phyloP scores from a whole-genome alignment of 371 early-diverging fungal genomes.

The Apophysomyces trapeziformis region DNA sequence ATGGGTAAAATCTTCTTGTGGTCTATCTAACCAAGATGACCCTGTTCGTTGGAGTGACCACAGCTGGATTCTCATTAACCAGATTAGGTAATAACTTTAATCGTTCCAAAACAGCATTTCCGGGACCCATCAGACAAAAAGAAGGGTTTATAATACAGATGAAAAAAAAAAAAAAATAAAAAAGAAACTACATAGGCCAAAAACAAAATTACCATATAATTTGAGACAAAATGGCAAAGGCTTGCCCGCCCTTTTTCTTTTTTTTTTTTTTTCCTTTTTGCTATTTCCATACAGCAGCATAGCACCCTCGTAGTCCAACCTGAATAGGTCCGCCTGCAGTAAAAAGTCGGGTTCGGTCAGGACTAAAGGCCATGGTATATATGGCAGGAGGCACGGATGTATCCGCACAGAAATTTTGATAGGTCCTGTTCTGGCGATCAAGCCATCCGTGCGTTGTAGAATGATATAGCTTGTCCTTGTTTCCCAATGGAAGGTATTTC shows the following conservation, averaged over 20 bases:
- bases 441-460: conserved; percentile 58
- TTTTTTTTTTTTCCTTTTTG: neutral
- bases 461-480: conserved; percentile 19
- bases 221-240: neutral
- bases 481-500: conserved; percentile 35
- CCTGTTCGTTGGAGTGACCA: conserved; percentile 4
- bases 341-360: conserved; percentile 50
- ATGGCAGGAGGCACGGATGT: conserved; percentile 57
- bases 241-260: neutral
- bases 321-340: conserved; percentile 72
- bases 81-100: neutral
- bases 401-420: conserved; percentile 32
- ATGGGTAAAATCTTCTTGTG: neutral
- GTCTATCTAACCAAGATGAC: neutral
- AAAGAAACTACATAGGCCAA: neutral
- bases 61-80: conserved; percentile 7
- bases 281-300: conserved; percentile 46
- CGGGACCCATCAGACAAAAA: neutral
- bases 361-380: conserved; percentile 59
- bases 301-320: conserved; percentile 58
- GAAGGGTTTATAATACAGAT: conserved; percentile 2
- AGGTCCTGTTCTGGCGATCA: conserved; percentile 23
- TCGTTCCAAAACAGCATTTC: conserved; percentile 3
- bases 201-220: conserved; percentile 9
- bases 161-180: conserved; percentile 4